Conservation (phyloP, 805 yeast species). For the Cyberlindnera nakhonratchasimensis region DNA sequence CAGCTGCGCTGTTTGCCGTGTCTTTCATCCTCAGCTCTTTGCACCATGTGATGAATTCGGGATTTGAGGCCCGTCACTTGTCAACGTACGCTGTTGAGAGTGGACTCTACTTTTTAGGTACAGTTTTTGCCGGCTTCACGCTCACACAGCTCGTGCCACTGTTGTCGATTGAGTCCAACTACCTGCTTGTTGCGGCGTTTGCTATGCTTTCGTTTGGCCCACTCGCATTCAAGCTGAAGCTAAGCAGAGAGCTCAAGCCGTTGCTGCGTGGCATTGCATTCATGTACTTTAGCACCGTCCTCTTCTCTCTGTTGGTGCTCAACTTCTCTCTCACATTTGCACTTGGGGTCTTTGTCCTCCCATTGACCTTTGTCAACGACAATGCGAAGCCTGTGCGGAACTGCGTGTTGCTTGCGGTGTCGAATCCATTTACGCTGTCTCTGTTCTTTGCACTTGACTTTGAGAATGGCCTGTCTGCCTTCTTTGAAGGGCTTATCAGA, state of each 20-base stretch:
- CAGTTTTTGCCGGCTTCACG: constrained; percentile 22
- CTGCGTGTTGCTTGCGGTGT: constrained; percentile 35
- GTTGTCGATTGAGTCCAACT: constrained; percentile 15
- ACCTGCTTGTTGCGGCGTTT: constrained; percentile 19
- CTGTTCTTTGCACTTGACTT: constrained; percentile 30
- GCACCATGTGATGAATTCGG: constrained; percentile 46
- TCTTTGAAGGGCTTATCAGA: constrained; percentile 48
- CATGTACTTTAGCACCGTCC: constrained; percentile 60
- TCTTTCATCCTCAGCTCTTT: constrained; percentile 68
- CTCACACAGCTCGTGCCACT: constrained; percentile 21
- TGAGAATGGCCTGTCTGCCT: constrained; percentile 17
- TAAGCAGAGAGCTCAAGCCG: constrained; percentile 17
- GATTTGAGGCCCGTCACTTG: constrained; percentile 16
- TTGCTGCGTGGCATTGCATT: constrained; percentile 44
- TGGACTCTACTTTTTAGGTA: constrained; percentile 28
- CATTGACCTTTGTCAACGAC: constrained; percentile 56
- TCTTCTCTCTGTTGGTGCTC: constrained; percentile 72
- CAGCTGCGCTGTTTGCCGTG: constrained; percentile 70
- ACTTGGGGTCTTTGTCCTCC: constrained; percentile 69
- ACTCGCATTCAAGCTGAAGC: constrained; percentile 13
- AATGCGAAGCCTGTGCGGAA: constrained; percentile 22
- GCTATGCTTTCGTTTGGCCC: constrained; percentile 22
- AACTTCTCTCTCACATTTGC: constrained; percentile 79
- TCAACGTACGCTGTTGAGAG: constrained; percentile 1
- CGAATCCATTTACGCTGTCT: constrained; percentile 49